Base-by-base conservation (phyloP, 1,284 basidiomycete genomes). In the Tilletia indica region DNA sequence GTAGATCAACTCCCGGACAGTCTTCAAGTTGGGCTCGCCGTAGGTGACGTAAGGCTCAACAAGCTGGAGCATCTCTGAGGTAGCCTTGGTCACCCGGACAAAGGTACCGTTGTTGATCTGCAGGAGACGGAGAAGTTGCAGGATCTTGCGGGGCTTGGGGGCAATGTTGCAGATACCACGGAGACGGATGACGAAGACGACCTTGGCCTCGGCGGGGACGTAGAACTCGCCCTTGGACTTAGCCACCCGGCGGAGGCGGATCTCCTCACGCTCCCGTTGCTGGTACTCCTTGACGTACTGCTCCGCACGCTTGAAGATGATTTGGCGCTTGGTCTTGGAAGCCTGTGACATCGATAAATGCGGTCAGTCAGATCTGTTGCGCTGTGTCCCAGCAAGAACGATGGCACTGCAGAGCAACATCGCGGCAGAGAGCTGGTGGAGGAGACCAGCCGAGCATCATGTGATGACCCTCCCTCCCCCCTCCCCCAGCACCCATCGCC, bases 41-140 rank as follows among this genome's bases (percentile, higher is more conserved):
- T 79, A 80, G 70, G 97, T 93, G 83, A 99, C 88, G 87, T 97
- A 99, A 70, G 97, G 96, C 87, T 96, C 93, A 80, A 99, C 91
- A 72, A 98, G 89, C 86, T 94, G 93, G 82, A 99, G 91, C 97
- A 98, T 98, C 86, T 98, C 93, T 83, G 93, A 90, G 71, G 95
- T 98, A 51, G 97, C 95, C 87, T 90, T 88, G 84, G 94, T 99
- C 74, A 94, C 93, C 87, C 95, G 95, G 85, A 99, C 90, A 85
- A 99, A 99, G 74, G 99, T 92, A 87, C 96, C 97, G 86, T 97
- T 98, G 91, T 99, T 99, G 89, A 99, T 99, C 87, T 99, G 97
- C 80, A 97, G 91, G 76, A 99, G 91, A 83, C 96, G 94, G 85
- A 99, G 92, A 77, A 99, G 91, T 86, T 99, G 96, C 84, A 99